Conservation (phyloP, 2,329 filamentous ascomycete species). For the Trichoderma citrinoviride region DNA sequence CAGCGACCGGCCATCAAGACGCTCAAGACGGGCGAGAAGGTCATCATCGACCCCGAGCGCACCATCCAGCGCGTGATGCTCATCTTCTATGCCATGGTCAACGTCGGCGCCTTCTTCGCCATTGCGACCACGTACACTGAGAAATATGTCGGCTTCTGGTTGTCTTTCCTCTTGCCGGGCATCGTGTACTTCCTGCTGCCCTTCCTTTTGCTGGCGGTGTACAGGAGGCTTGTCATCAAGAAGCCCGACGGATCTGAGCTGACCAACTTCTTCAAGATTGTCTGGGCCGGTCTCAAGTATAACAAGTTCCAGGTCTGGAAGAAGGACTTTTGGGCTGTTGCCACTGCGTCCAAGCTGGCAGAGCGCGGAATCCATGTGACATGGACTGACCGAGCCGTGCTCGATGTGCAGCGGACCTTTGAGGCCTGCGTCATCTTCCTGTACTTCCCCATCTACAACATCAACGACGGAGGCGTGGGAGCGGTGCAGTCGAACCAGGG, state of each 20-base stretch:
- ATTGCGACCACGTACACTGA: slow-evolving; percentile 21
- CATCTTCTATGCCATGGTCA: slow-evolving; percentile 22
- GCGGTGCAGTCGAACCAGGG: slow-evolving; percentile 21
- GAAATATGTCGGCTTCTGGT: slow-evolving; percentile 22
- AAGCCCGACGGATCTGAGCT: slow-evolving; percentile 19
- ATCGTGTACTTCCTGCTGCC: slow-evolving; percentile 21
- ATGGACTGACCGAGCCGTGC: slow-evolving; percentile 19
- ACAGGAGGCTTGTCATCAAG: slow-evolving; percentile 12
- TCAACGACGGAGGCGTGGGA: slow-evolving; percentile 22
- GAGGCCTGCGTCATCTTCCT: slow-evolving; percentile 21
- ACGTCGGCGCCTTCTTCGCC: slow-evolving; percentile 21
- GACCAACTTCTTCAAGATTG: slow-evolving; percentile 18
- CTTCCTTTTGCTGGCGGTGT: slow-evolving; percentile 2
- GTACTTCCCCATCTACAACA: slow-evolving; percentile 21
- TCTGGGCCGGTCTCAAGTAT: slow-evolving; percentile 8
- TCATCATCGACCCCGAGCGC: slow-evolving; percentile 21
- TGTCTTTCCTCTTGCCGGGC: slow-evolving; percentile 20
- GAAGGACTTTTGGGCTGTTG: slow-evolving; percentile 21
- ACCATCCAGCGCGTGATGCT: slow-evolving; percentile 20
- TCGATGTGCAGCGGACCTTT: slow-evolving; percentile 20
- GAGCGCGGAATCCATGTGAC: slow-evolving; percentile 1
- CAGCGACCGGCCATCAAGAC: slow-evolving; percentile 20
- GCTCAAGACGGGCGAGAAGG: slow-evolving; percentile 22
- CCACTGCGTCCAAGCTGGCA: slow-evolving; percentile 13
- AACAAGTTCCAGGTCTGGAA: slow-evolving; percentile 18